Base-by-base conservation (phyloP, 768 basidiomycete species). In the Trametes cinnabarina region DNA sequence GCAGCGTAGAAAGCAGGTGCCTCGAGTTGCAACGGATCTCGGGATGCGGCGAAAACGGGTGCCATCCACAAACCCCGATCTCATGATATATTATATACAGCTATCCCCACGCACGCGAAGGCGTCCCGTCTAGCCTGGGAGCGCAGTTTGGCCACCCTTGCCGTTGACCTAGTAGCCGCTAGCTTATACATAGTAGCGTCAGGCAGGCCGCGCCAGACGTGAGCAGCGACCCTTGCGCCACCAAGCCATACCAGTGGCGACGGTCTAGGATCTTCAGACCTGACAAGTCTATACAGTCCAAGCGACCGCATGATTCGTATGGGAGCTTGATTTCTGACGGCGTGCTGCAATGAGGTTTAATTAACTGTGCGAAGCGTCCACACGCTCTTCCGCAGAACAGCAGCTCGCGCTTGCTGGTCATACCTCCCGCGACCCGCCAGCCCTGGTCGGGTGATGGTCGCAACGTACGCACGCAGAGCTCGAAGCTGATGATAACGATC, bases 321-420 rank as follows among this genome's bases (percentile, higher is more conserved):
- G 26, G 32, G 32, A 32, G 57, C 49, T 41, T 34, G 20, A 8
- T 35, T 58, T 58, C 57, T 58, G 57, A 52, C 57, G 51, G 35
- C 44, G 57, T 51, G 51, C 51, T 58, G 51, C 57, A 58, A 58
- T 37, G 57, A 58, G 57, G 51, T 58, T 58, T 58, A 58, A 58
- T 58, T 58, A 41, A 58, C 57, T 39, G 37, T 47, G 37, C 57
- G 57, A 58, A 58, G 57, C 57, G 50, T 22, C n/a, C 46, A 47
- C 34, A 22, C 44, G 53, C 41, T 19, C 44, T 43, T 35, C 42
- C 39, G 34, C 43, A 34, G 55, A 22, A 15, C 17, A 25, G 43
- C 34, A 46, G 17, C 11, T 32, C 43, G 14, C 32, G 34, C 9
- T 30, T 35, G 7, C 43, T 57, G 43, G 11, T 35, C 55, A 43